Evolutionary conservation across 345 rosid genomes (phyloP).

Genomic region (Corchorus olitorius): DNA sequence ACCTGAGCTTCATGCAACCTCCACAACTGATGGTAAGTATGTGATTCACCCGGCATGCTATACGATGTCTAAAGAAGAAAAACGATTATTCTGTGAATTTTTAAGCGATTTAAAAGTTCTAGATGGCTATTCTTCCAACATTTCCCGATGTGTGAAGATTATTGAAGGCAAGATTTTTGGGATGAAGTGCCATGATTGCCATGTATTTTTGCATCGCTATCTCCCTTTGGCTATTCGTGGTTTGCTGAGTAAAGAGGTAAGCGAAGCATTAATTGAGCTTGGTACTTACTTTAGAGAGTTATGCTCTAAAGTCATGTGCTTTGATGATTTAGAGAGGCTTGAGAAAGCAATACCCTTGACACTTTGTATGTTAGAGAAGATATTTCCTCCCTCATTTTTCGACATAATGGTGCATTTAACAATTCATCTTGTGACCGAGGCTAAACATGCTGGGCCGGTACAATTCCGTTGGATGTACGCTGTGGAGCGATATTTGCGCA

Average conservation of each 20-base stretch:
- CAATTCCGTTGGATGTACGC: too few species aligned
- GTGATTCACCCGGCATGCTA: background rate
- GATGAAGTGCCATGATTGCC: slow-evolving; percentile 15
- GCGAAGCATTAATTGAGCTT: background rate
- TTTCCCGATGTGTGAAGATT: background rate
- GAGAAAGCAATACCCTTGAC: background rate
- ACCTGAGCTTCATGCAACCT: background rate
- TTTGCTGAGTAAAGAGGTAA: background rate
- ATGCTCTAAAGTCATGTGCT: background rate
- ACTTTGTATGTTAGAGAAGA: background rate
- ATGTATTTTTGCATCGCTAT: slow-evolving; percentile 15
- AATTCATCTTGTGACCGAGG: too few species aligned
- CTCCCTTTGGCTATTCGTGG: background rate
- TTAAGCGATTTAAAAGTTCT: slow-evolving; percentile 4
- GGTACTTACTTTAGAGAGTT: slow-evolving; percentile 2
- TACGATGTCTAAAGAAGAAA: background rate
- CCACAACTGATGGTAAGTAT: background rate
- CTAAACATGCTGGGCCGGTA: too few species aligned
- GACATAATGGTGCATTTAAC: too few species aligned
- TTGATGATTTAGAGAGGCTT: background rate
- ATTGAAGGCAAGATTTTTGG: background rate
- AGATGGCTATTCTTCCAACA: slow-evolving; percentile 16
- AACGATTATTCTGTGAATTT: background rate
- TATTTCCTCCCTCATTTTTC: too few species aligned
- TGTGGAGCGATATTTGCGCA: too few species aligned